phyloP scores from a whole-genome alignment of 192 early-diverging fungal species.

The Linnemannia zychae region DNA sequence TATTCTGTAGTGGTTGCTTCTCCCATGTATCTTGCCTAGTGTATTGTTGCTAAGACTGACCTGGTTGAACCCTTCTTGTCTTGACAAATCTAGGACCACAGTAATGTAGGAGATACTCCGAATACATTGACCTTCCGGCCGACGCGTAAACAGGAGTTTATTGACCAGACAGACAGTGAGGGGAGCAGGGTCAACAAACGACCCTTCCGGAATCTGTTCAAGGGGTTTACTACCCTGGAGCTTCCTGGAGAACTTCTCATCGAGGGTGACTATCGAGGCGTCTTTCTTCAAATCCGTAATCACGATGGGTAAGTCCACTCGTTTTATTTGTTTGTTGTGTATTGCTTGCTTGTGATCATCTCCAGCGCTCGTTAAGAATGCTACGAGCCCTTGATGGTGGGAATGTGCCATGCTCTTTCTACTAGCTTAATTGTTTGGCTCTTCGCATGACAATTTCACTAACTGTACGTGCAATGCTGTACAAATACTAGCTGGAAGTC shows the following conservation, averaged over 20 bases:
- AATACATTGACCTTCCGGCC: constrained; percentile 32
- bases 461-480: not conserved
- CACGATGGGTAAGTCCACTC: constrained; percentile 26
- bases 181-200: constrained; percentile 7
- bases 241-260: constrained; percentile 39
- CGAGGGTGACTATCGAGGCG: constrained; percentile 28
- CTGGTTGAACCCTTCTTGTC: not conserved
- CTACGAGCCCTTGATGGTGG: no score
- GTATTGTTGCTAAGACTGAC: not conserved
- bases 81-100: not conserved
- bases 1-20: not conserved
- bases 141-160: constrained; percentile 35
- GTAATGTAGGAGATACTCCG: not conserved
- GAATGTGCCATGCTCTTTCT: no score
- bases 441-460: not conserved
- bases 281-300: constrained; percentile 48
- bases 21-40: not conserved
- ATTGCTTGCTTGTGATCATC: no score
- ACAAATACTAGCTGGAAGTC: constrained; percentile 40
- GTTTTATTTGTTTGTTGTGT: not conserved
- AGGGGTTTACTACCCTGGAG: constrained; percentile 31
- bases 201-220: constrained; percentile 40
- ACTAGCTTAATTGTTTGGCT: not conserved
- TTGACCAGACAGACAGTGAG: constrained; percentile 24
- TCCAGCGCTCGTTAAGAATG: no score